These are phyloP conservation scores for Tolypocladium tropicale DNA, from an alignment of 2,329 filamentous ascomycete genomes.

Conservation along the genomic window DNA sequence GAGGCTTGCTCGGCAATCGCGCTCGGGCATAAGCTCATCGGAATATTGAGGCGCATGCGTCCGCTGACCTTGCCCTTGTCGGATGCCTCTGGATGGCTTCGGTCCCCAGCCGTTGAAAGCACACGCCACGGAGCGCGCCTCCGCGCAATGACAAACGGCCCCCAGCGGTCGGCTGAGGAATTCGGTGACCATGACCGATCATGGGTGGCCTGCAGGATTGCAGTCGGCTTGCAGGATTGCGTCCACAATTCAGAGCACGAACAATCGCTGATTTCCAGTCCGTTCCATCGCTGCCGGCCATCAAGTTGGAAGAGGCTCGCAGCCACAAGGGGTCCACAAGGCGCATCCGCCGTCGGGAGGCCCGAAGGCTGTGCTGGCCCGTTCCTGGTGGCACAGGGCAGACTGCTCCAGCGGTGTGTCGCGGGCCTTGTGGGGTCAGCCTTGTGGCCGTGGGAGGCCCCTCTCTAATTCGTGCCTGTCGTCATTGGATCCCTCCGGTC, in stretches of 20 bases:
- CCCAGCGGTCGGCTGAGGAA: neutral
- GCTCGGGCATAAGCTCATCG: neutral
- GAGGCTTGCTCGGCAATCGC: neutral
- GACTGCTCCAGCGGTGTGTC: neutral
- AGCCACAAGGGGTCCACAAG: neutral
- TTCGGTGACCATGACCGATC: neutral
- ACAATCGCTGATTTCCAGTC: neutral
- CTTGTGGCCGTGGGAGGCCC: neutral
- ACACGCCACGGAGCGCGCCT: neutral
- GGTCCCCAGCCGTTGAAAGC: neutral
- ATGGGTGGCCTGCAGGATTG: neutral
- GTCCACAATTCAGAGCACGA: no score
- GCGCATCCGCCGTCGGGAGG: neutral
- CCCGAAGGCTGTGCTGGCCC: neutral
- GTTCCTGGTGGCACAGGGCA: neutral
- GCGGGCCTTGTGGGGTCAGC: neutral
- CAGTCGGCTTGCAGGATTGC: neutral
- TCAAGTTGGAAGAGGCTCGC: neutral
- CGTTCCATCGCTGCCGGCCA: neutral
- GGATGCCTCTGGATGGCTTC: neutral
- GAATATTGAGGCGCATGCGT: neutral
- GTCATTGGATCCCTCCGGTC: neutral
- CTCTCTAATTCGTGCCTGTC: no score
- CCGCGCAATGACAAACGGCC: neutral
- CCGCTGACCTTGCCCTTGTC: neutral